Evolutionary conservation across 1,284 basidiomycete species (phyloP), one percentile per base, ranked within the genome.

Genomic region (Tremellales sp.): DNA sequence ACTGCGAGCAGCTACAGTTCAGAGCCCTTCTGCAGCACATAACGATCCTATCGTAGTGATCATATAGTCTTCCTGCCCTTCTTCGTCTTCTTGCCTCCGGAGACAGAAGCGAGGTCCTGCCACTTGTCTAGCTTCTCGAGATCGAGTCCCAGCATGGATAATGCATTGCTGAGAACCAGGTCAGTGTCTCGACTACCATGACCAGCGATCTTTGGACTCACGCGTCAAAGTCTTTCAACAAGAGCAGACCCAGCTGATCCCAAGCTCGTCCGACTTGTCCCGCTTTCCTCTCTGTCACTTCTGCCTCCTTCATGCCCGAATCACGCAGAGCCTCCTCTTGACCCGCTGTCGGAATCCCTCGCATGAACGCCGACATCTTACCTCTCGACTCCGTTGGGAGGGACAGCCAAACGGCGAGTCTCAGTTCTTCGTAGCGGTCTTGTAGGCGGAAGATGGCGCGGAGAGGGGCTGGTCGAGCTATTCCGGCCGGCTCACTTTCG

Each of bases 371-470:
- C 6, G 52, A 45, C 61, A 65, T 68, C 48, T 61, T 61, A 4
- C 52, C 54, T 22, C 64, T 48, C 5, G 23, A 29, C 2, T 40
- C 40, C 6, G 40, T 4, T 0, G 56, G 56, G 1, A 68, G 53
- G 8, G 48, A 43, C 10, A 65, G 46, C 64, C 64, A 68, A 0
- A 67, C 53, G 0, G 63, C 66, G 17, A 67, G 48, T 21, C 64
- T 44, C 41, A 62, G 61, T 45, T 68, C 66, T 42, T 67, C 64
- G 54, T 58, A 68, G 19, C 63, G 51, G 45, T 66, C 64, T 45
- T 65, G 58, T 19, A 68, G 47, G 2, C 55, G 21, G 49, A 68
- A 65, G 21, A 68, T 50, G 0, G 60, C 46, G 15, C 57, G 46
- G 3, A 68, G 51, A 2, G 64, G 63, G n/a, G n/a, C n/a, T n/a